Evolutionary conservation across 164 flowering plant species (phyloP).

Genomic region (Liquidambar formosana): DNA sequence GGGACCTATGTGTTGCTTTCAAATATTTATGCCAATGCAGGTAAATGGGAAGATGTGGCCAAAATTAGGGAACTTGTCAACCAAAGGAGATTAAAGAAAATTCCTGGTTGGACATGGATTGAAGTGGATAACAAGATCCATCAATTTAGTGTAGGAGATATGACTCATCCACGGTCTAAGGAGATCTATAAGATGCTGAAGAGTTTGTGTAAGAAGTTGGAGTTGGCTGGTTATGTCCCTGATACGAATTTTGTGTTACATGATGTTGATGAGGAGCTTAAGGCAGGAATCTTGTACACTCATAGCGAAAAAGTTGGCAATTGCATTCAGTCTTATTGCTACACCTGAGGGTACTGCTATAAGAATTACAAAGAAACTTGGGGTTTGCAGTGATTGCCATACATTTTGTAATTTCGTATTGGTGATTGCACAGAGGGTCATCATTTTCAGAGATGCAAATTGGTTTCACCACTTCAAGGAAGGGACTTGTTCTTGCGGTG

Average conservation of each 20-base stretch:
- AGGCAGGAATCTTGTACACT: conserved; percentile 35
- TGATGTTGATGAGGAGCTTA: conserved; percentile 64
- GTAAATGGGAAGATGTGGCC: conserved; percentile 59
- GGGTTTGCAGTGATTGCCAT: conserved; percentile 64
- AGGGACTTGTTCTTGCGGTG: conserved; percentile 60
- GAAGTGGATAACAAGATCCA: conserved; percentile 40
- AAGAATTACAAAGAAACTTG: conserved; percentile 54
- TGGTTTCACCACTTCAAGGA: conserved; percentile 59
- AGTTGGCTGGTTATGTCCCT: conserved; percentile 58
- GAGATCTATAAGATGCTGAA: conserved; percentile 42
- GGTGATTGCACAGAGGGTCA: conserved; percentile 29
- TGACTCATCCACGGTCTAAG: conserved; percentile 37
- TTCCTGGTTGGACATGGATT: conserved; percentile 65
- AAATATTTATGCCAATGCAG: conserved; percentile 58
- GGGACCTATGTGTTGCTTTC: conserved; percentile 63
- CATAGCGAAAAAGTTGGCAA: conserved; percentile 63
- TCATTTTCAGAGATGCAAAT: conserved; percentile 56
- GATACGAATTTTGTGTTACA: conserved; percentile 54
- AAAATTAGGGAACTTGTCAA: conserved; percentile 45
- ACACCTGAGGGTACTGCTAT: conserved; percentile 35
- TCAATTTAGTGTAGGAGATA: conserved; percentile 49
- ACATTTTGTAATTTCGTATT: conserved; percentile 48
- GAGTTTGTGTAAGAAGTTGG: conserved; percentile 34
- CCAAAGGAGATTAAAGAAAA: conserved; percentile 41
- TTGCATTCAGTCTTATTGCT: conserved; percentile 50